Evolutionary conservation across 176 grass and related monocot species (phyloP), one percentile per base, ranked within the genome.

Genomic region (Phoenix dactylifera): DNA sequence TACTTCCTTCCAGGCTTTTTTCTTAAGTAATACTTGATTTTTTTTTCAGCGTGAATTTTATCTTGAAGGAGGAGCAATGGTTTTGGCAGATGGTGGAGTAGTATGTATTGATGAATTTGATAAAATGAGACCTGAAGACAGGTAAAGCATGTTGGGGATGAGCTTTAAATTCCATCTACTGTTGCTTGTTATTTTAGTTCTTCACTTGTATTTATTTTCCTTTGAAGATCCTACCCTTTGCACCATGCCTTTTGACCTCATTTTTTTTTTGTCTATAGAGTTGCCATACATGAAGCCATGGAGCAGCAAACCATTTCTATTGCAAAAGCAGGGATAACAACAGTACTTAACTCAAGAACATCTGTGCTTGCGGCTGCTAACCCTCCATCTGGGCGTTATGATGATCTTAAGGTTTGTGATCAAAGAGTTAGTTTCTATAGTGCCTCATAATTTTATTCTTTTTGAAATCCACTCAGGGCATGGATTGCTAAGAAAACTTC

Each of bases 251-350:
- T 3, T 14, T 14, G 28, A 30, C 20, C 53, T 35, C 22, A 20
- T 20, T 20, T 20, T 18, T 63, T 59, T 16, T 54, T 24, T 18
- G 12, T 28, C 71, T 80, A 9, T 63, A 98, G 93, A 67, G 93
- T 98, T 80, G 93, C 93, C 55, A 98, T 98, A 66, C 93, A 98
- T 68, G 93, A 98, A 61, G 84, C 87, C 59, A 98, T 98, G 93
- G 93, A 98, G 64, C 93, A 98, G 64, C 93, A 98, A 35, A 98
- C 93, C 5, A 98, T 92, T 76, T 98, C 93, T 71, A 98, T 98
- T 54, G 93, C 93, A 7, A 98, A 98, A 78, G 93, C 93, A 66
- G 93, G 93, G 59, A 98, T 98, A 68, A 89, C 87, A 74, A 98
- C 93, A 58, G 93, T 92, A 58, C 77, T 98, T 39, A 98, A 98